Percentiles rank a stretch among this genome's conserved stretches.
Evolutionary conservation across 1,284 basidiomycete genomes (phyloP).

Genomic region (Xerocomus alliaceus): DNA sequence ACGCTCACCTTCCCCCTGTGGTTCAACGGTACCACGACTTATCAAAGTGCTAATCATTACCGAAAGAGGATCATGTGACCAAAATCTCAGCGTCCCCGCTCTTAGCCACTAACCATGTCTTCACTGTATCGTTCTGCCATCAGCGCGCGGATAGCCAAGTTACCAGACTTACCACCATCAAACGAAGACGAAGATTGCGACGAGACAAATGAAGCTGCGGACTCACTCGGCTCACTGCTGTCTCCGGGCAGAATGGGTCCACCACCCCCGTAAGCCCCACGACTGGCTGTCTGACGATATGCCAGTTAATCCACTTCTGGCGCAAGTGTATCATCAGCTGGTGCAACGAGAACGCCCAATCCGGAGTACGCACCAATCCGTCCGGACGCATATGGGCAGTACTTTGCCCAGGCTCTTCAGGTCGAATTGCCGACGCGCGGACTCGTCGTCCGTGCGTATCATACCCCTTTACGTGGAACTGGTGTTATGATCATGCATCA

Average conservation of each 20-base stretch:
- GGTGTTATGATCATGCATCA: slow-evolving; percentile 89
- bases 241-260: slow-evolving; percentile 58
- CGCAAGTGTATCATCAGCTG: slow-evolving; percentile 21
- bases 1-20: no score
- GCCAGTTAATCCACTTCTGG: slow-evolving; percentile 5
- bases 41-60: no score
- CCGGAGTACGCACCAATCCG: slow-evolving; percentile 75
- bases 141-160: slow-evolving; percentile 67
- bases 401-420: slow-evolving; percentile 79
- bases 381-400: slow-evolving; percentile 57
- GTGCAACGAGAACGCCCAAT: slow-evolving; percentile 52
- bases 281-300: background rate
- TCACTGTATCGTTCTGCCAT: slow-evolving; percentile 73
- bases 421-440: slow-evolving; percentile 67
- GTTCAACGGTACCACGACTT: no score
- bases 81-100: no score
- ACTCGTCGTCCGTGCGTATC: slow-evolving; percentile 79
- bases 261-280: slow-evolving; percentile 59
- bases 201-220: slow-evolving; percentile 65
- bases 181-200: slow-evolving; percentile 54
- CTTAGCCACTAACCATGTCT: slow-evolving; percentile 56
- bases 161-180: slow-evolving; percentile 58
- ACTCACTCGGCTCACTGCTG: slow-evolving; percentile 66
- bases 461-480: slow-evolving; percentile 62
- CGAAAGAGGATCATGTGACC: slow-evolving; percentile 1